Conservation (phyloP, 2,329 filamentous ascomycete genomes). For the Cercospora zeae-maydis region DNA sequence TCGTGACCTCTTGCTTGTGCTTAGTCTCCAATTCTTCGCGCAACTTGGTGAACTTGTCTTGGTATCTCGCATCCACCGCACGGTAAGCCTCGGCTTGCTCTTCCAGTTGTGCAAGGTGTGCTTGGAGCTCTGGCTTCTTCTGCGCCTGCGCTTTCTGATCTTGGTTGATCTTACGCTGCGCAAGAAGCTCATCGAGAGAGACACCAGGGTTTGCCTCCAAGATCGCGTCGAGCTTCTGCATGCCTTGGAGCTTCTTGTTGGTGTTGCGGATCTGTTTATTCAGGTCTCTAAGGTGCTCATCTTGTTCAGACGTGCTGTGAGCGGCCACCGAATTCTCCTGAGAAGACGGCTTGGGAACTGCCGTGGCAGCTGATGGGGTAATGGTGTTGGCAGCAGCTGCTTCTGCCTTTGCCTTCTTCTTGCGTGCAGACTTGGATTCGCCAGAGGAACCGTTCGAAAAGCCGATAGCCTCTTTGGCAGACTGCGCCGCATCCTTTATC, state of each 20-base stretch:
- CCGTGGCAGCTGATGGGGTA: slow-evolving; percentile 19
- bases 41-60: slow-evolving; percentile 56
- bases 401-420: slow-evolving; percentile 44
- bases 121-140: slow-evolving; percentile 70
- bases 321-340: slow-evolving; percentile 29
- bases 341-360: slow-evolving; percentile 21
- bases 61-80: slow-evolving; percentile 71
- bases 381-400: slow-evolving; percentile 31
- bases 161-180: slow-evolving; percentile 69
- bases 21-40: slow-evolving; percentile 53
- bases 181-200: slow-evolving; percentile 69
- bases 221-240: slow-evolving; percentile 67
- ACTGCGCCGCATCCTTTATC: slow-evolving; percentile 10
- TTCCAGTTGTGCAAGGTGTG: slow-evolving; percentile 66
- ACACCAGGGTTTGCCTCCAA: slow-evolving; percentile 67
- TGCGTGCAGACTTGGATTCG: slow-evolving; percentile 52
- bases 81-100: slow-evolving; percentile 71
- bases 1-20: slow-evolving; percentile 57
- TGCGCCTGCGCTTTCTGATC: slow-evolving; percentile 74
- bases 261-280: slow-evolving; percentile 92
- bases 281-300: slow-evolving; percentile 78
- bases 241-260: slow-evolving; percentile 85
- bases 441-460: slow-evolving; percentile 53
- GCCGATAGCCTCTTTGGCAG: slow-evolving; percentile 43
- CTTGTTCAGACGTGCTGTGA: slow-evolving; percentile 62